Base-by-base conservation (phyloP, 2,329 filamentous ascomycete genomes). In the Penicillium sp. region DNA sequence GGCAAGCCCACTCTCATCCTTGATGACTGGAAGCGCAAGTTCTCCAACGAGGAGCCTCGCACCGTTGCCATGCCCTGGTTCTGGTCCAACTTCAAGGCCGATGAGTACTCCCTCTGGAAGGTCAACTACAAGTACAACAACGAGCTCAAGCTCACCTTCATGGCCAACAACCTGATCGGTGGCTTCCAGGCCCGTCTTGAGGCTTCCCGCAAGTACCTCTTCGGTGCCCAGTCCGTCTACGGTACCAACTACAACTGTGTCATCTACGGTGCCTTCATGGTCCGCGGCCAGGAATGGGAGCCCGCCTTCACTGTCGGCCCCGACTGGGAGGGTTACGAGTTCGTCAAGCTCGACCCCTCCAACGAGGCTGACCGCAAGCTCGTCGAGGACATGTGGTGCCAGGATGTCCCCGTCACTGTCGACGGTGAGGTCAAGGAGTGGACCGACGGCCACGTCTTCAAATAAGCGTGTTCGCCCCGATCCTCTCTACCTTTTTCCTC, bases 41-140 rank as follows among this genome's bases (percentile, higher is more conserved):
- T 96, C 86, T 99, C 94, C 71, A 99, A 99, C 86, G 84, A 88
- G 75, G 91, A 97, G 62, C 92, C 90, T 67, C 84, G 84, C 54
- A 81, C 86, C 62, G 87, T 82, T 62, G 91, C 93, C 69, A 81
- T 97, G 70, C 92, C 93, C 76, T 97, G 89, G 89, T 97, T 99
- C 87, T 99, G 93, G 93, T 87, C 97, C 81, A 91, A 95, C 78
- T 85, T 86, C 79, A 93, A 94, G 73, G 87, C 94, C 67, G 88
- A 91, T 63, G 94, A 99, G 79, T 99, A 94, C 85, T 96, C 91
- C 53, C 79, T 99, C 76, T 99, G 91, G 91, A 86, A 85, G 76
- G 81, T 92, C 68, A 88, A 92, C 79, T 99, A 96, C 87, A 97
- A 96, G 87, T 99, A 99, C 85, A 96, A 97, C 79, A 87, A 96